Evolutionary conservation across 192 early-diverging fungal genomes (phyloP).

Genomic region (Mortierella hygrophila): DNA sequence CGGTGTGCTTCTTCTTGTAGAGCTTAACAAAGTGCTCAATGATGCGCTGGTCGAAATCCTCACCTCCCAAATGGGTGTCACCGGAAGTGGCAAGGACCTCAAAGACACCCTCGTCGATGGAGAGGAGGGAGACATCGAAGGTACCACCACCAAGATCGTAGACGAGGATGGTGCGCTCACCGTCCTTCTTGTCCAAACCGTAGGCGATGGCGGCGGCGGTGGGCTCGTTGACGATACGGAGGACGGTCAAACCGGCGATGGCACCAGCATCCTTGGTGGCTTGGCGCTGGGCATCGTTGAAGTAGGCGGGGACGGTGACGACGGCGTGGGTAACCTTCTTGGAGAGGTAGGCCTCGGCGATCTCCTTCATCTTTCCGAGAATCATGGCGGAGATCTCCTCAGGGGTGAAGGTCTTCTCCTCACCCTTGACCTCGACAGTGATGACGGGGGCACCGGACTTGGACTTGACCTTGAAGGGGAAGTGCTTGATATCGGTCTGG

Average conservation of each 20-base stretch:
- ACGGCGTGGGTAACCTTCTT: slow-evolving; percentile 93
- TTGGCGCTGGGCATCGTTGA: slow-evolving; percentile 96
- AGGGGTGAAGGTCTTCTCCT: slow-evolving; percentile 87
- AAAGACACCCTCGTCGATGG: slow-evolving; percentile 97
- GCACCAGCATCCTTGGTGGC: slow-evolving; percentile 93
- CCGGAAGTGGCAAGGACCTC: slow-evolving; percentile 96
- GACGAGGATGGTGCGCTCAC: slow-evolving; percentile 93
- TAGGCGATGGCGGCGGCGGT: slow-evolving; percentile 95
- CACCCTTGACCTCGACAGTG: slow-evolving; percentile 88
- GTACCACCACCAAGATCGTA: slow-evolving; percentile 99
- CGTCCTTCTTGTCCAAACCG: slow-evolving; percentile 92
- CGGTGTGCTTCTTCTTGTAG: slow-evolving; percentile 89
- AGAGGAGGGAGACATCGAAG: slow-evolving; percentile 97
- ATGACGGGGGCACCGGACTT: slow-evolving; percentile 89
- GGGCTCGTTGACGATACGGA: slow-evolving; percentile 95
- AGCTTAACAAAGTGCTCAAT: slow-evolving; percentile 94
- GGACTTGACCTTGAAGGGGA: slow-evolving; percentile 90
- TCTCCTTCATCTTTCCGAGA: slow-evolving; percentile 94
- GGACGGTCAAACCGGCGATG: slow-evolving; percentile 86
- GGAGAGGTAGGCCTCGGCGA: slow-evolving; percentile 89
- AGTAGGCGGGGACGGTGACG: slow-evolving; percentile 98
- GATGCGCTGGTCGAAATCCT: slow-evolving; percentile 98
- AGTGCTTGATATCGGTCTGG: slow-evolving; percentile 94
- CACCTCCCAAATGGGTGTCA: slow-evolving; percentile 98
- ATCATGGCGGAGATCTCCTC: slow-evolving; percentile 98